Percentiles rank a stretch among this genome's conserved stretches.
Evolutionary conservation across 202 grass and related monocot genomes (phyloP).

Genomic region (Zizania palustris): DNA sequence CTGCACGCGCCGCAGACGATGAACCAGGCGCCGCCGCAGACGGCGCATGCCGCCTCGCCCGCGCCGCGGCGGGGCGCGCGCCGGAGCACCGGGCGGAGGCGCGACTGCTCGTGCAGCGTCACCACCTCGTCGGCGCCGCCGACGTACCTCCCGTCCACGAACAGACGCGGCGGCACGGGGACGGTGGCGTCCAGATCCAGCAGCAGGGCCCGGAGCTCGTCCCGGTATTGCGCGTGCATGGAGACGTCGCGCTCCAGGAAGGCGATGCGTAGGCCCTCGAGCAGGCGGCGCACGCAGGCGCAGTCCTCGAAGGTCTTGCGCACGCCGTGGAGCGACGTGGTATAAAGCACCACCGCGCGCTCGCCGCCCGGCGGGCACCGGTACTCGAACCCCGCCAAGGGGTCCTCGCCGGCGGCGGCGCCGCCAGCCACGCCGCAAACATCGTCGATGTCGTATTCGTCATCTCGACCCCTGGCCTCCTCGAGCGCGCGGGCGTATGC

Average conservation of each 20-base stretch:
- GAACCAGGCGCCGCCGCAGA: slow-evolving; percentile 71
- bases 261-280: slow-evolving; percentile 59
- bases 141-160: slow-evolving; percentile 70
- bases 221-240: slow-evolving; percentile 76
- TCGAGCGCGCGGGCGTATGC: slow-evolving; percentile 48
- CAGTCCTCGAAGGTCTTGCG: slow-evolving; percentile 92
- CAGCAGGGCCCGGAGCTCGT: slow-evolving; percentile 69
- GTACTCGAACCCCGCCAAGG: slow-evolving; percentile 50
- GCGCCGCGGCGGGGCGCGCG: slow-evolving; percentile 31
- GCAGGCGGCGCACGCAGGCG: slow-evolving; percentile 60
- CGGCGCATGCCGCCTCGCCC: slow-evolving; percentile 54
- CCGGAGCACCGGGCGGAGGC: slow-evolving; percentile 58
- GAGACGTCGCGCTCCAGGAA: slow-evolving; percentile 90
- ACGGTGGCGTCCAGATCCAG: not conserved
- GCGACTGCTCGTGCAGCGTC: slow-evolving; percentile 58
- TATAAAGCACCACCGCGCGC: slow-evolving; percentile 72
- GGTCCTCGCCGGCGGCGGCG: slow-evolving; percentile 22
- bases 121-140: slow-evolving; percentile 80
- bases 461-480: slow-evolving; percentile 31
- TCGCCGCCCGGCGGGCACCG: slow-evolving; percentile 73
- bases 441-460: not conserved
- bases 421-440: not conserved
- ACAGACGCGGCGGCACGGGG: slow-evolving; percentile 70
- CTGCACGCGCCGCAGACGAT: slow-evolving; percentile 68
- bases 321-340: slow-evolving; percentile 73